phyloP scores from a whole-genome alignment of 2,329 filamentous ascomycete genomes.

The Fusarium graminum region DNA sequence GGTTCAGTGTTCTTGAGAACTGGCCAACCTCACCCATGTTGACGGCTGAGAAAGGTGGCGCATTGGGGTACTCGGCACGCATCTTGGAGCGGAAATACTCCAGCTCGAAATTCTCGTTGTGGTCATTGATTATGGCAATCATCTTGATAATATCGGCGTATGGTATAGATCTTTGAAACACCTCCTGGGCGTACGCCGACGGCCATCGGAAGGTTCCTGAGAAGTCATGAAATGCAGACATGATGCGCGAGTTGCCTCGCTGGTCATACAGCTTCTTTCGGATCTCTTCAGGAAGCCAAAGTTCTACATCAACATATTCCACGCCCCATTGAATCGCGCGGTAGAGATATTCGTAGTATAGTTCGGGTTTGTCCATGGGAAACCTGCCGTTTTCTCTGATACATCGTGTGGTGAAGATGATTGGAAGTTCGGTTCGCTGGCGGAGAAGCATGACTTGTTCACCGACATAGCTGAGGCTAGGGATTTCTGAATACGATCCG shows the following conservation, averaged over 20 bases:
- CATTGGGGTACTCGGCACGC: slow-evolving; percentile 74
- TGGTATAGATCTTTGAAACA: slow-evolving; percentile 78
- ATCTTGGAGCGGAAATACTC: slow-evolving; percentile 89
- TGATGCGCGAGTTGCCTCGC: slow-evolving; percentile 84
- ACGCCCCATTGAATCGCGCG: slow-evolving; percentile 90
- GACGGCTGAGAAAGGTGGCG: slow-evolving; percentile 82
- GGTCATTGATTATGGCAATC: slow-evolving; percentile 84
- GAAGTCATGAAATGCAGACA: slow-evolving; percentile 93
- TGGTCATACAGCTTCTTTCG: slow-evolving; percentile 74
- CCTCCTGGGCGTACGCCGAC: slow-evolving; percentile 75
- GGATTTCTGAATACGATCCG: slow-evolving; percentile 73
- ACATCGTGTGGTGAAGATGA: slow-evolving; percentile 89
- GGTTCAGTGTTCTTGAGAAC: slow-evolving; percentile 85
- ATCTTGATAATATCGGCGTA: slow-evolving; percentile 92
- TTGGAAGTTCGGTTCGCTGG: slow-evolving; percentile 87
- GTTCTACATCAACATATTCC: slow-evolving; percentile 89
- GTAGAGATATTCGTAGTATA: slow-evolving; percentile 85
- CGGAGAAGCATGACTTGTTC: slow-evolving; percentile 87
- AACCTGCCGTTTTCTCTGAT: slow-evolving; percentile 86
- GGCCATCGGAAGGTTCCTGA: slow-evolving; percentile 88
- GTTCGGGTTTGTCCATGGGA: slow-evolving; percentile 80
- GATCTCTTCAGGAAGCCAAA: slow-evolving; percentile 86
- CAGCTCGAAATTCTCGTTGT: slow-evolving; percentile 89
- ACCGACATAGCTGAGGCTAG: slow-evolving; percentile 85
- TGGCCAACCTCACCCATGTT: slow-evolving; percentile 92